phyloP scores from a whole-genome alignment of 345 rosid genomes.

The Euphorbia peplus region DNA sequence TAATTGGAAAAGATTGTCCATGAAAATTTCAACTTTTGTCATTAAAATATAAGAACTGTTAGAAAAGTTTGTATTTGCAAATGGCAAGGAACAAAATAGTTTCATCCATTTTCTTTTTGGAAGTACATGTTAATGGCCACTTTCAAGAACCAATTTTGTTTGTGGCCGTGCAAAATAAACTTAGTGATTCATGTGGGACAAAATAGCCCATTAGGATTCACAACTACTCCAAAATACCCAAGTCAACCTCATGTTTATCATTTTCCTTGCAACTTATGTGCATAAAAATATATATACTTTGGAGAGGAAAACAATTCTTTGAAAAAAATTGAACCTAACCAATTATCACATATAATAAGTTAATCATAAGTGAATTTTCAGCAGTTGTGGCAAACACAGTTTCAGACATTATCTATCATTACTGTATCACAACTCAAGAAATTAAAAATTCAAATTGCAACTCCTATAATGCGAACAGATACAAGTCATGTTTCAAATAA shows the following conservation, averaged over 20 bases:
- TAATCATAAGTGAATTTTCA: too few relatives aligned
- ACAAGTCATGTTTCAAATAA: too few relatives aligned
- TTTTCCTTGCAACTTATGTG: neutral
- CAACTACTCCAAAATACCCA: neutral
- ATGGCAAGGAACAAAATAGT: neutral
- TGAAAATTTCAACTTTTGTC: neutral
- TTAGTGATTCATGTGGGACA: neutral
- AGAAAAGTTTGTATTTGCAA: neutral
- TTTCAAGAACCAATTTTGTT: neutral
- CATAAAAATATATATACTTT: neutral
- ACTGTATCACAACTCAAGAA: too few relatives aligned
- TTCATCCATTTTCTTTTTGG: slow-evolving; percentile 6
- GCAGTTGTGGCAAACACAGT: too few relatives aligned
- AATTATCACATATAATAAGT: too few relatives aligned
- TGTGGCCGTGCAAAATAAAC: neutral
- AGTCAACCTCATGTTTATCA: neutral
- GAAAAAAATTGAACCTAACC: too few relatives aligned
- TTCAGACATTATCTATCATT: too few relatives aligned
- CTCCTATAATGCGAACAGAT: too few relatives aligned
- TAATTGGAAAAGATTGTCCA: neutral
- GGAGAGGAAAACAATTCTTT: too few relatives aligned
- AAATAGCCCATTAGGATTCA: neutral
- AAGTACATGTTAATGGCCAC: slow-evolving; percentile 4
- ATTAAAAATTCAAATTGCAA: too few relatives aligned
- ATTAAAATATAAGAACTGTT: neutral